Percentiles rank a stretch among this genome's conserved stretches.
These are phyloP conservation scores for Trametes cinnabarina DNA, from an alignment of 768 basidiomycete genomes.

Conservation along the genomic window DNA sequence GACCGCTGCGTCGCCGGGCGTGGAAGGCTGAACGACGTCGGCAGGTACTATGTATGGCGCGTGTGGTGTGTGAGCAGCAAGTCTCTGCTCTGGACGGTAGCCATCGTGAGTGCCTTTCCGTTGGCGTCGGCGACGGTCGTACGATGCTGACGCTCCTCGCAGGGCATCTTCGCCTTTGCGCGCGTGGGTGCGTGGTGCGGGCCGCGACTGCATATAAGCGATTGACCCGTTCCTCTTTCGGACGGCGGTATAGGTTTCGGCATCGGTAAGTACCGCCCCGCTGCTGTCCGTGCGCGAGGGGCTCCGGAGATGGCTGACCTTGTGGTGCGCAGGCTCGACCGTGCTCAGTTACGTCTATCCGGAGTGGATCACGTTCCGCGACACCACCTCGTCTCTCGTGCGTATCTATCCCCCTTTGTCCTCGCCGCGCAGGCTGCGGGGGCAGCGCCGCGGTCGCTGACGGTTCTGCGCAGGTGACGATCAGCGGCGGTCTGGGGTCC, in stretches of 20 bases:
- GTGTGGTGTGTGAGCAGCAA: constrained; percentile 12
- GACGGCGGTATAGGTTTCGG: not conserved
- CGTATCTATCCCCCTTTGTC: not conserved
- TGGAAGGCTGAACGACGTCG: not conserved
- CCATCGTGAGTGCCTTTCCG: not conserved
- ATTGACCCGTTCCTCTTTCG: no score
- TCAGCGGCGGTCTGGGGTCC: constrained; percentile 10
- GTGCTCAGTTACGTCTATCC: not conserved
- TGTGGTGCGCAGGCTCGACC: not conserved
- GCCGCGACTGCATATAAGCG: no score
- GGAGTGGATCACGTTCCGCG: not conserved
- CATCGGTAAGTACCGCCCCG: constrained; percentile 12
- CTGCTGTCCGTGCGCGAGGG: no score
- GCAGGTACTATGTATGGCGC: constrained; percentile 6
- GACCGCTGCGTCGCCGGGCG: no score
- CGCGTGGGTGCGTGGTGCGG: constrained; percentile 6
- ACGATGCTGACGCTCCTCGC: not conserved
- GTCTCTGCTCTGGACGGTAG: not conserved
- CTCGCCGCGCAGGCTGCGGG: no score
- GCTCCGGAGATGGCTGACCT: not conserved
- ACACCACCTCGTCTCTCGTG: not conserved
- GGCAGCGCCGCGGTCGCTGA: not conserved
- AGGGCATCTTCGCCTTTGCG: not conserved
- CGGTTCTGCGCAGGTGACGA: not conserved
- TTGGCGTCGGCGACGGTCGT: no score